These are phyloP conservation scores for Chaetomium fimeti DNA, from an alignment of 495 filamentous ascomycete species.

Conservation along the genomic window DNA sequence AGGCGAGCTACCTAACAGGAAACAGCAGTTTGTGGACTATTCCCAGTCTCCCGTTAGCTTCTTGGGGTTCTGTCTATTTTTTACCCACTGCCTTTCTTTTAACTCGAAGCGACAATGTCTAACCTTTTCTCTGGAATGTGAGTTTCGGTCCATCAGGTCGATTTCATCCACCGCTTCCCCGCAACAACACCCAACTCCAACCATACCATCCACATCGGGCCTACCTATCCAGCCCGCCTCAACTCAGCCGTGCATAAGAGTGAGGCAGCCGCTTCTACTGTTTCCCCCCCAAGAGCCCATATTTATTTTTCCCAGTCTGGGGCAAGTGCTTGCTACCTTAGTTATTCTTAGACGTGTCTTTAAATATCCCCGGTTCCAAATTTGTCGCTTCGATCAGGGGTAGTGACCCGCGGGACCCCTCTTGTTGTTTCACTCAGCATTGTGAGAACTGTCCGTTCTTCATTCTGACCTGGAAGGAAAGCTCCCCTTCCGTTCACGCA, in stretches of 20 bases:
- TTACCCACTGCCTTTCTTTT: background rate
- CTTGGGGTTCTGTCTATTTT: background rate
- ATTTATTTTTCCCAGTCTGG: background rate
- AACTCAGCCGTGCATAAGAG: constrained; percentile 13
- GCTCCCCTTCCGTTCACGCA: background rate
- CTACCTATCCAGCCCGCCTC: constrained; percentile 1
- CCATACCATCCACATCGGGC: background rate
- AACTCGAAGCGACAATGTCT: constrained; percentile 55
- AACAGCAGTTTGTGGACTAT: constrained; percentile 2
- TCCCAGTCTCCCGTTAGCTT: background rate
- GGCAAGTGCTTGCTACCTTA: constrained; percentile 5
- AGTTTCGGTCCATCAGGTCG: constrained; percentile 40
- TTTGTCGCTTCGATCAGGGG: background rate
- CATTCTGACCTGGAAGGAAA: background rate
- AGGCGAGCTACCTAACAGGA: background rate
- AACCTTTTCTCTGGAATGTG: constrained; percentile 80
- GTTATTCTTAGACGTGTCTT: background rate
- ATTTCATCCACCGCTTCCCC: constrained; percentile 22
- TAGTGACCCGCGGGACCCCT: background rate
- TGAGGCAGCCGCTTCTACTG: constrained; percentile 20
- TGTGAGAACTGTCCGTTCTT: background rate
- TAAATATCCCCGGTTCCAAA: background rate
- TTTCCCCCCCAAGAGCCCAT: background rate
- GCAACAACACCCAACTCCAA: constrained; percentile 9
- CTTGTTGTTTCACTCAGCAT: background rate